phyloP scores from a whole-genome alignment of 2,329 filamentous ascomycete species.

The Pseudopyrenochaeta lycopersici region DNA sequence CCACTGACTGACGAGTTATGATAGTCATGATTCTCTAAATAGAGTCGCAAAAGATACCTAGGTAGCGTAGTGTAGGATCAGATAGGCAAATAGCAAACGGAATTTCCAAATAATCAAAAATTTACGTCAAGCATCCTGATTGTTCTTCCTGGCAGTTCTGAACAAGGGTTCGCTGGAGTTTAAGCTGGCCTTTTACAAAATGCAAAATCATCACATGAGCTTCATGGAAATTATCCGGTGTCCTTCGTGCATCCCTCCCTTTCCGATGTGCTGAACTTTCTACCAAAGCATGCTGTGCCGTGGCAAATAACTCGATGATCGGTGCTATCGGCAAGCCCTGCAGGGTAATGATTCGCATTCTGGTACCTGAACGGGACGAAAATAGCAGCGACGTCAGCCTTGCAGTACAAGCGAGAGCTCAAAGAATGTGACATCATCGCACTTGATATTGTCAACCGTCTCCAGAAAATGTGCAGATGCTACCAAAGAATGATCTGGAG shows the following conservation, averaged over 20 bases:
- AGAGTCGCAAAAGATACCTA: slow-evolving; percentile 29
- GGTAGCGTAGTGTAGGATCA: slow-evolving; percentile 16
- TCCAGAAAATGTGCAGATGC: neutral
- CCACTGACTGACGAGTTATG: slow-evolving; percentile 28
- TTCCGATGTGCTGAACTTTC: too few species aligned
- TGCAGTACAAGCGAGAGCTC: too few species aligned
- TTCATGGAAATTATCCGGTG: too few species aligned
- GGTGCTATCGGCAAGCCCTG: neutral
- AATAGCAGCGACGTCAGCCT: neutral
- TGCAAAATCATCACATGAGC: neutral
- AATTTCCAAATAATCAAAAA: neutral
- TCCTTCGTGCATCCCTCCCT: too few species aligned
- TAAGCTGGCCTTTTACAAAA: too few species aligned
- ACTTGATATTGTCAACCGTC: neutral
- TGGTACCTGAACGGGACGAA: neutral
- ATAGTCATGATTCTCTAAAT: slow-evolving; percentile 30
- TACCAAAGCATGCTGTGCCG: slow-evolving; percentile 2
- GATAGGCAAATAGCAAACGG: slow-evolving; percentile 2
- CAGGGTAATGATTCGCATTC: slow-evolving; percentile 5
- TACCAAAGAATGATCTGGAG: neutral
- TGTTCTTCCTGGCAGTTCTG: neutral
- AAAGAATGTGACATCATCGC: too few species aligned
- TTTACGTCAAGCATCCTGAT: neutral
- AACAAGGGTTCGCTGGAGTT: too few species aligned
- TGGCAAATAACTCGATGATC: neutral